These are phyloP conservation scores for Glycyrrhiza uralensis DNA, from an alignment of 306 rosid genomes.

Conservation along the genomic window DNA sequence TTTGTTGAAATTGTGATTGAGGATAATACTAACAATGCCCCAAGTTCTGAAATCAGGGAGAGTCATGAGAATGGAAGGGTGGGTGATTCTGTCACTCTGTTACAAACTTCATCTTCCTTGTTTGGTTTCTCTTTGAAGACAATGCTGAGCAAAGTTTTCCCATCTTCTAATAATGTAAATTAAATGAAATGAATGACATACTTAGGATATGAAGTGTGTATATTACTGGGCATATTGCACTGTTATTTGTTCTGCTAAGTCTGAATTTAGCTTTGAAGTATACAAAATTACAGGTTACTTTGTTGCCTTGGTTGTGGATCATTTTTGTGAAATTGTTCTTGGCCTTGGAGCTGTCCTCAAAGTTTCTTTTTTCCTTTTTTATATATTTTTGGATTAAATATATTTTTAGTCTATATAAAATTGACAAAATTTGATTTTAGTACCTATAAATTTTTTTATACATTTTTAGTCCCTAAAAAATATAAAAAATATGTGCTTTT, in stretches of 20 bases:
- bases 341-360: too few relatives aligned
- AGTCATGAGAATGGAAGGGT: slow-evolving; percentile 6
- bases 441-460: too few relatives aligned
- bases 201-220: slow-evolving; percentile 18
- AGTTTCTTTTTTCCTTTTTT: background rate
- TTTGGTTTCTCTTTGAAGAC: slow-evolving; percentile 68
- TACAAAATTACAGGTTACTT: background rate
- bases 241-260: background rate
- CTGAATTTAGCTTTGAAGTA: background rate
- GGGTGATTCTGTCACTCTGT: slow-evolving; percentile 15
- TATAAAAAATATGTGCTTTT: too few relatives aligned
- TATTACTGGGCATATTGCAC: background rate
- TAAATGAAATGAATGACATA: slow-evolving; percentile 22
- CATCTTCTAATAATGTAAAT: slow-evolving; percentile 40
- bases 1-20: slow-evolving; percentile 42
- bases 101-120: slow-evolving; percentile 45
- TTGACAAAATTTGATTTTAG: too few relatives aligned
- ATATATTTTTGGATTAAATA: background rate
- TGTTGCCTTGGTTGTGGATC: background rate
- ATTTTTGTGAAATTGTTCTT: too few relatives aligned
- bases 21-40: too few relatives aligned
- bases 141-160: slow-evolving; percentile 61
- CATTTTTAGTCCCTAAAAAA: too few relatives aligned
- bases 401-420: too few relatives aligned
- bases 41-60: slow-evolving; percentile 37